These are phyloP conservation scores for Amylocarpus encephaloides DNA, from an alignment of 2,329 filamentous ascomycete genomes.

Conservation along the genomic window DNA sequence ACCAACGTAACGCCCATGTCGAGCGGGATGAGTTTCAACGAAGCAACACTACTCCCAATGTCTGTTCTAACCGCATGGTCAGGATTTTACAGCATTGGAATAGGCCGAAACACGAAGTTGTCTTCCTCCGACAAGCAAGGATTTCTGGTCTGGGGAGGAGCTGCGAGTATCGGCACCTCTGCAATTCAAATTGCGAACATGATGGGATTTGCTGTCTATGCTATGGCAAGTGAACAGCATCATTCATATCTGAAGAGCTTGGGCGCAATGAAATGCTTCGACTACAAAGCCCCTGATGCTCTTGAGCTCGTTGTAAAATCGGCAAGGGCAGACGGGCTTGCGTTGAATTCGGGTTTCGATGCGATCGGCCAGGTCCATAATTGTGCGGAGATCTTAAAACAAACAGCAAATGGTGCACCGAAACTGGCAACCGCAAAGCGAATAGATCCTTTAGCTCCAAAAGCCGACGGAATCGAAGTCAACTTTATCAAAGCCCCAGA, in stretches of 20 bases:
- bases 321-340: constrained; percentile 3
- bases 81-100: constrained; percentile 21
- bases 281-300: constrained; percentile 30
- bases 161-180: constrained; percentile 15
- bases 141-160: constrained; percentile 28
- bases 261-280: constrained; percentile 36
- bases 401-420: neutral
- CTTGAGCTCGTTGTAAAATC: constrained; percentile 8
- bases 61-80: constrained; percentile 30
- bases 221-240: constrained; percentile 29
- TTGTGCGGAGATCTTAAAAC: neutral
- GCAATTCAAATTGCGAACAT: constrained; percentile 29
- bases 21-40: constrained; percentile 27
- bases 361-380: constrained; percentile 3
- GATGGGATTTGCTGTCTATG: constrained; percentile 13
- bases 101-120: constrained; percentile 29
- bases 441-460: neutral
- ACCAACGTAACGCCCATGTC: constrained; percentile 25
- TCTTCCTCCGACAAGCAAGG: constrained; percentile 27
- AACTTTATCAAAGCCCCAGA: neutral
- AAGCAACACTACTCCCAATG: constrained; percentile 32
- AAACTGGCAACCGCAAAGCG: neutral
- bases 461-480: neutral
- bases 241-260: constrained; percentile 12
- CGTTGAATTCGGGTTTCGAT: constrained; percentile 12